Conservation (phyloP, 345 rosid species). For the Camelina neglecta region DNA sequence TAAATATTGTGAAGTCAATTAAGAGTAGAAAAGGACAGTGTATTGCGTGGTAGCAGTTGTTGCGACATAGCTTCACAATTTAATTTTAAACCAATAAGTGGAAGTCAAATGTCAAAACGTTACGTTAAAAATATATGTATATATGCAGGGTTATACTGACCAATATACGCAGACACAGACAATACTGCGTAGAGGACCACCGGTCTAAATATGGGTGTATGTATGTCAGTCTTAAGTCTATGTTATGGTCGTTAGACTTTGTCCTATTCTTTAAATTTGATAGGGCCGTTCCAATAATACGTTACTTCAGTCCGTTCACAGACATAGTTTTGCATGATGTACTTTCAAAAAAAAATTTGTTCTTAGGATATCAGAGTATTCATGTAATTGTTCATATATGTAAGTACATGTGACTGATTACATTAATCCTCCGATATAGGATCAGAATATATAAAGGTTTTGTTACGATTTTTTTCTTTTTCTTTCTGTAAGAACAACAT, state of each 20-base stretch:
- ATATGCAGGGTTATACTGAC: neutral
- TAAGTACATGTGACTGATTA: too few relatives aligned
- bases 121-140: neutral
- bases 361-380: neutral
- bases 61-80: conserved; percentile 11
- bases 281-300: conserved; percentile 21
- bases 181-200: conserved; percentile 20
- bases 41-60: conserved; percentile 10
- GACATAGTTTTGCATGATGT: neutral
- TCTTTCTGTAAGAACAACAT: too few relatives aligned
- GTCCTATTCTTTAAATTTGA: conserved; percentile 20
- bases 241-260: conserved; percentile 16
- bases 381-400: too few relatives aligned
- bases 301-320: neutral
- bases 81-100: neutral
- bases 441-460: too few relatives aligned
- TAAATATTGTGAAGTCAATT: neutral
- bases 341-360: neutral
- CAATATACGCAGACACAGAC: neutral
- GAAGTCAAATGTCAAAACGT: conserved; percentile 25
- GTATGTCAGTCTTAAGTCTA: conserved; percentile 1
- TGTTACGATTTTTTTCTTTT: too few relatives aligned
- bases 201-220: neutral
- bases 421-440: too few relatives aligned
- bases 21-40: conserved; percentile 20